Percentiles rank a stretch among this genome's conserved stretches.
Evolutionary conservation across 2,329 filamentous ascomycete species (phyloP).

Genomic region (Penicillium glabrum): DNA sequence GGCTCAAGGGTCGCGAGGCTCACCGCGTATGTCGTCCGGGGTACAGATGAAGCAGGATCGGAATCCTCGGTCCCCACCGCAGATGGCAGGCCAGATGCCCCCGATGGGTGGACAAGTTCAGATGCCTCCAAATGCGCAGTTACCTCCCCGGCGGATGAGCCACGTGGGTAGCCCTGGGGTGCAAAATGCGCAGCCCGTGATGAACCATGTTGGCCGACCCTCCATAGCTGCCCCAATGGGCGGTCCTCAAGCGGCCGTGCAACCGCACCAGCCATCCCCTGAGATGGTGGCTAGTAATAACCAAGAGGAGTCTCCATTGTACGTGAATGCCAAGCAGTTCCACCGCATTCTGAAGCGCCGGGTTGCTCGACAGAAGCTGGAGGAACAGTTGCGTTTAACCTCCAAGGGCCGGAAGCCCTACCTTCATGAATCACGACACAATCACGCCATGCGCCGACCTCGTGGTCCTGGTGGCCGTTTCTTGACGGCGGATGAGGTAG

Average conservation of each 20-base stretch:
- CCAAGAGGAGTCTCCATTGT: slow-evolving; percentile 84
- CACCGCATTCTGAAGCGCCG: slow-evolving; percentile 94
- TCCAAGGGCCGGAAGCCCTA: slow-evolving; percentile 97
- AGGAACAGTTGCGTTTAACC: slow-evolving; percentile 87
- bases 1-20: slow-evolving; percentile 58
- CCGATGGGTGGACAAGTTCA: slow-evolving; percentile 48
- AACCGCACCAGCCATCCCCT: slow-evolving; percentile 71
- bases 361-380: slow-evolving; percentile 87
- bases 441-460: slow-evolving; percentile 95
- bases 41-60: slow-evolving; percentile 70
- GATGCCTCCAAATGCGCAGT: slow-evolving; percentile 57
- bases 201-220: slow-evolving; percentile 65
- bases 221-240: slow-evolving; percentile 51
- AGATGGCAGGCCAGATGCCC: slow-evolving; percentile 62
- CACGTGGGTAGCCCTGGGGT: slow-evolving; percentile 73
- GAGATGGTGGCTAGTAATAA: slow-evolving; percentile 70
- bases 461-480: slow-evolving; percentile 93
- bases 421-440: slow-evolving; percentile 94
- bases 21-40: slow-evolving; percentile 69
- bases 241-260: slow-evolving; percentile 58
- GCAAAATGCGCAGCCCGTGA: slow-evolving; percentile 70
- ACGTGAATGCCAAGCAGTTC: slow-evolving; percentile 98
- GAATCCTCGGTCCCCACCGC: slow-evolving; percentile 72
- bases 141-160: slow-evolving; percentile 69
- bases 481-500: slow-evolving; percentile 93